Evolutionary conservation across 176 grass and related monocot genomes (phyloP).

Genomic region (Musa beccarii): DNA sequence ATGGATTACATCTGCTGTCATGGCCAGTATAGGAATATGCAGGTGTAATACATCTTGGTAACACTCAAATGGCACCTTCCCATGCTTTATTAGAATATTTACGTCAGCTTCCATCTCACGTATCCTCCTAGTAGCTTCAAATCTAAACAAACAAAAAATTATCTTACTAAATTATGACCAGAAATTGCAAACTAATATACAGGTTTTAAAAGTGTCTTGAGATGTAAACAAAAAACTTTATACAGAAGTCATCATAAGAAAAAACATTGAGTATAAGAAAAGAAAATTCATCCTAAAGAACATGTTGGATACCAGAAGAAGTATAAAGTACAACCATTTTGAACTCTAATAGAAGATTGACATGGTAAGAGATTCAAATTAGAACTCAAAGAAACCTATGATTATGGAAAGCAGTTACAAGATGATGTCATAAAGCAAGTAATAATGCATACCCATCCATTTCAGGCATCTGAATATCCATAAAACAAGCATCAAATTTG

Average conservation of each 20-base stretch:
- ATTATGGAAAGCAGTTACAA: conserved; percentile 10
- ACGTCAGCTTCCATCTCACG: conserved; percentile 70
- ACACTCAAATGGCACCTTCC: conserved; percentile 39
- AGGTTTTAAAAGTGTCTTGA: background rate
- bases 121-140: conserved; percentile 85
- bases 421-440: background rate
- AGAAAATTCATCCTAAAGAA: background rate
- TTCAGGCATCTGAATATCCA: conserved; percentile 99
- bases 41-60: conserved; percentile 31
- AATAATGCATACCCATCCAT: conserved; percentile 70
- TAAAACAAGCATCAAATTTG: conserved; percentile 96
- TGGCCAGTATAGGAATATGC: conserved; percentile 89
- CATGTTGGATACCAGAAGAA: background rate
- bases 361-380: background rate
- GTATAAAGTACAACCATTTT: background rate
- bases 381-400: background rate
- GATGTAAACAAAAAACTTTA: background rate
- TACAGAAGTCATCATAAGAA: background rate
- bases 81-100: conserved; percentile 55
- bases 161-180: background rate
- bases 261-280: background rate
- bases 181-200: background rate
- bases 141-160: conserved; percentile 37
- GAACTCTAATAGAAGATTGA: too few relatives aligned
- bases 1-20: conserved; percentile 99